phyloP scores from a whole-genome alignment of 495 filamentous ascomycete genomes.

The Lasiosphaeria miniovina region DNA sequence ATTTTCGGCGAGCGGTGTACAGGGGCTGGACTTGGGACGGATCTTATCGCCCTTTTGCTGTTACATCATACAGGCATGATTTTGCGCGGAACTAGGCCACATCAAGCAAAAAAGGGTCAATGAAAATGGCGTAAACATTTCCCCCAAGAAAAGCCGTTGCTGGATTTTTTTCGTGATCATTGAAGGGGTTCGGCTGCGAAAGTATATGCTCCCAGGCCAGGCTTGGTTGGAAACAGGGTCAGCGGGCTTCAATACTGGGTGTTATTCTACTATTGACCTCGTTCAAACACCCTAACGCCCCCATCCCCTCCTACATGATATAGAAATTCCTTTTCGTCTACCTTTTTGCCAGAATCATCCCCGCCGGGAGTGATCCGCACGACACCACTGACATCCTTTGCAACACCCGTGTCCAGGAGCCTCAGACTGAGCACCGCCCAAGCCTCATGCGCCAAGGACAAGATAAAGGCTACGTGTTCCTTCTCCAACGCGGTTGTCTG shows the following conservation, averaged over 20 bases:
- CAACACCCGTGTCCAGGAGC: conserved; percentile 76
- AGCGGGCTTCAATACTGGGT: not conserved
- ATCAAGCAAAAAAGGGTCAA: conserved; percentile 31
- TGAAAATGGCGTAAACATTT: conserved; percentile 27
- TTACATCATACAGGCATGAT: conserved; percentile 30
- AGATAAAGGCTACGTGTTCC: conserved; percentile 65
- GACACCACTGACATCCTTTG: conserved; percentile 88
- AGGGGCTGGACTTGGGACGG: conserved; percentile 29
- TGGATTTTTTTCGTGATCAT: not conserved
- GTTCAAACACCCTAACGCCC: conserved; percentile 75
- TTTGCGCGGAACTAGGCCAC: conserved; percentile 29
- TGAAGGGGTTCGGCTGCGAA: not conserved
- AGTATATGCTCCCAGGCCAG: not conserved
- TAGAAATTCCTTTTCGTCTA: conserved; percentile 68
- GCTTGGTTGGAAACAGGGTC: not conserved
- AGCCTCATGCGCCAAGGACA: conserved; percentile 73
- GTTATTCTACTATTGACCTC: conserved; percentile 47
- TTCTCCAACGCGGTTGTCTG: conserved; percentile 63
- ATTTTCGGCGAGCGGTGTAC: conserved; percentile 35
- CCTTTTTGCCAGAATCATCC: conserved; percentile 22
- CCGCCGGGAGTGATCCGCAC: conserved; percentile 66
- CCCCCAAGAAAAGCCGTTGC: not conserved
- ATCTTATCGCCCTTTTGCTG: conserved; percentile 27
- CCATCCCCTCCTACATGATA: conserved; percentile 78
- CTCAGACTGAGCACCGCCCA: conserved; percentile 64